phyloP scores from a whole-genome alignment of 306 rosid genomes.

The Acacia acuminata region DNA sequence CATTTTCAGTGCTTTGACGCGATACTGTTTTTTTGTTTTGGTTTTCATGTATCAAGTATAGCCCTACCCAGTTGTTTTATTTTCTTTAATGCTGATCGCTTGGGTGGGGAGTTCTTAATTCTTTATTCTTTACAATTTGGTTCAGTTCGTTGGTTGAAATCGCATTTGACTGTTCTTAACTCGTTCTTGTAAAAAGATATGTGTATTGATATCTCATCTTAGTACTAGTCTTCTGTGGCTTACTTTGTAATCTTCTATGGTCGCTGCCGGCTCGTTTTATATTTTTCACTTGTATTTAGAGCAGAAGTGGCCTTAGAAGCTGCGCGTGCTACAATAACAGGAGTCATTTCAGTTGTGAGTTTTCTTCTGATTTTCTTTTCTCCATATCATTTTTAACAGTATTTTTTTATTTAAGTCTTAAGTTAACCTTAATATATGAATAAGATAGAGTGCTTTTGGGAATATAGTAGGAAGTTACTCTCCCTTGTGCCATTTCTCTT shows the following conservation, averaged over 20 bases:
- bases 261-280: conserved; percentile 27
- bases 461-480: conserved; percentile 13
- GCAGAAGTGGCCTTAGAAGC: conserved; percentile 84
- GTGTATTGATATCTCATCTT: neutral
- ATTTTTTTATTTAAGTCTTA: neutral
- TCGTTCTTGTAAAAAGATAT: neutral
- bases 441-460: conserved; percentile 16
- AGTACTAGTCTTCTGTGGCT: neutral
- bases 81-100: neutral
- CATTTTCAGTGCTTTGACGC: neutral
- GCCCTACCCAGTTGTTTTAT: neutral
- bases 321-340: conserved; percentile 81
- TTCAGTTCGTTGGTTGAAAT: neutral
- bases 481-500: conserved; percentile 11
- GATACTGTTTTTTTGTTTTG: neutral
- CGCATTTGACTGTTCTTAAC: neutral
- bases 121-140: neutral
- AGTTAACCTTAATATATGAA: conserved; percentile 13
- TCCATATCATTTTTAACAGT: neutral
- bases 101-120: neutral
- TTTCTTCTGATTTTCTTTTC: conserved; percentile 12
- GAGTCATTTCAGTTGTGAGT: conserved; percentile 89
- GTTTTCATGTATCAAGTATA: neutral
- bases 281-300: conserved; percentile 41
- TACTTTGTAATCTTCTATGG: neutral